These are phyloP conservation scores for Ustilago hordei DNA, from an alignment of 1,284 basidiomycete species.

Conservation along the genomic window DNA sequence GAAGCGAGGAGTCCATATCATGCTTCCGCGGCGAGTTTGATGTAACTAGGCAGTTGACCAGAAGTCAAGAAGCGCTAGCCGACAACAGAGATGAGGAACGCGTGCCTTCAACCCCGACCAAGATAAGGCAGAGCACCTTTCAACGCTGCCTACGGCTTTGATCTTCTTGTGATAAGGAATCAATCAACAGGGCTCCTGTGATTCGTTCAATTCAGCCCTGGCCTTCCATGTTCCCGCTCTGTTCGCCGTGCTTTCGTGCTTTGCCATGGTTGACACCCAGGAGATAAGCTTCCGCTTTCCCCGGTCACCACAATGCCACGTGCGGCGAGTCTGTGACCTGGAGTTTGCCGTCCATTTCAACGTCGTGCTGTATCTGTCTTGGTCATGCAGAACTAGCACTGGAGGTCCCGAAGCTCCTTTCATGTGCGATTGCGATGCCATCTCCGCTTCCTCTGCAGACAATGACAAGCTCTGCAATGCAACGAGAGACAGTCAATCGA, in stretches of 20 bases:
- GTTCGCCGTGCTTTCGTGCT: background rate
- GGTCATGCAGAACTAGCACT: background rate
- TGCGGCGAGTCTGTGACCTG: background rate
- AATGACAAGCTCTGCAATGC: background rate
- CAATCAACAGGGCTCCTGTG: background rate
- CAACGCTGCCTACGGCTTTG: background rate
- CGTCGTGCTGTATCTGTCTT: background rate
- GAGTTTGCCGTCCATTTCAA: background rate
- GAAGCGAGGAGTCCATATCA: background rate
- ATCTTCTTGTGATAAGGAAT: constrained; percentile 6
- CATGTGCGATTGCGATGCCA: background rate
- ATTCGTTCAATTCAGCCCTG: background rate
- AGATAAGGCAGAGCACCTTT: constrained; percentile 9
- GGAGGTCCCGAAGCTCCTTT: background rate
- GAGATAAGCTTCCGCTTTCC: constrained; percentile 17
- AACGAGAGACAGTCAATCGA: background rate
- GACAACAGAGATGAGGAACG: constrained; percentile 24
- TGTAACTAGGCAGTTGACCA: constrained; percentile 10
- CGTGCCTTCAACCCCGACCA: background rate
- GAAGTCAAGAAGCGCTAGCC: constrained; percentile 36
- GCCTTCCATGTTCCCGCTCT: background rate
- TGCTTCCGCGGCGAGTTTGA: background rate
- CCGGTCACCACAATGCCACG: background rate
- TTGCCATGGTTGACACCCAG: constrained; percentile 10
- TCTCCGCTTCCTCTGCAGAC: constrained; percentile 32